A percentile compares a stretch with the other conserved stretches of the same genome.
phyloP scores from a whole-genome alignment of 2,329 filamentous ascomycete genomes.

The Sclerotinia nivalis region DNA sequence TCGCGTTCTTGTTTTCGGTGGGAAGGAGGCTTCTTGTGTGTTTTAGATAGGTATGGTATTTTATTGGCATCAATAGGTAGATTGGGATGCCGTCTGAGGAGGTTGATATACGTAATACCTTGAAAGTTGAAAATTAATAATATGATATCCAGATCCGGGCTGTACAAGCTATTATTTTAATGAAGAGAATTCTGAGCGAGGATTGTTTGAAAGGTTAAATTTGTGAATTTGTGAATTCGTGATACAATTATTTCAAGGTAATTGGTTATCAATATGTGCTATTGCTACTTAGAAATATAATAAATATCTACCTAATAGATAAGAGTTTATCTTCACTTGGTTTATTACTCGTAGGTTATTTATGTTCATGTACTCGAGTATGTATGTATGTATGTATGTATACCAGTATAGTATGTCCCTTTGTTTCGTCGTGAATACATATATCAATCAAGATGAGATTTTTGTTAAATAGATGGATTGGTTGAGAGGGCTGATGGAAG shows the following conservation, averaged over 20 bases:
- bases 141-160: not conserved
- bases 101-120: not conserved
- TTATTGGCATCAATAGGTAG: not conserved
- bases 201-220: not conserved
- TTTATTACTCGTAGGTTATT: too few species aligned
- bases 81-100: not conserved
- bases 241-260: not conserved
- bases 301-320: too few species aligned
- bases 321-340: too few species aligned
- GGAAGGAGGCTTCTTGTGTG: not conserved
- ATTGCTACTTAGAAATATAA: not conserved
- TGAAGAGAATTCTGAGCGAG: not conserved
- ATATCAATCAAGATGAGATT: too few species aligned
- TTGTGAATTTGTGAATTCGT: too few species aligned
- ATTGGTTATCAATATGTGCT: not conserved
- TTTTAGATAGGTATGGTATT: not conserved
- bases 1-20: not conserved
- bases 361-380: too few species aligned
- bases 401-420: too few species aligned
- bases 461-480: too few species aligned
- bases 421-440: too few species aligned
- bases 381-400: too few species aligned
- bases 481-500: too few species aligned
- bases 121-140: not conserved
- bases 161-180: not conserved